Conservation (phyloP, 2,329 filamentous ascomycete genomes). For the Elsinoe ampelina region DNA sequence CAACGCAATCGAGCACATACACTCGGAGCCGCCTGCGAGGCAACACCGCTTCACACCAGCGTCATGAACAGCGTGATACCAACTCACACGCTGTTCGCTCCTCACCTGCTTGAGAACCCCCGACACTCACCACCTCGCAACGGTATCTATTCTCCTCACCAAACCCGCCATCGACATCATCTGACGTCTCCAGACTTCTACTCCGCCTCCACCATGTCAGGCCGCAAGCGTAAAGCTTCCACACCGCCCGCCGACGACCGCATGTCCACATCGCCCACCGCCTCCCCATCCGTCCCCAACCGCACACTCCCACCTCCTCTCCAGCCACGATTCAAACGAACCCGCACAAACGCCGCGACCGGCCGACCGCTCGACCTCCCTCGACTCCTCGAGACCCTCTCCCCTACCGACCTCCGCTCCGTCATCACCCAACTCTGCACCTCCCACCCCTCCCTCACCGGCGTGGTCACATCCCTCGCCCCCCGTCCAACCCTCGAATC, state of each 20-base stretch:
- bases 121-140: constrained; percentile 51
- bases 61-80: constrained; percentile 53
- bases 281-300: constrained; percentile 65
- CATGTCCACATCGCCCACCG: constrained; percentile 82
- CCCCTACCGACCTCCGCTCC: constrained; percentile 70
- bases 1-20: not conserved
- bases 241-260: constrained; percentile 50
- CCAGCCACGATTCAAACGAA: constrained; percentile 57
- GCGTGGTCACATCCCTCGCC: constrained; percentile 73
- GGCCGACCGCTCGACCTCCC: constrained; percentile 57
- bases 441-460: constrained; percentile 72
- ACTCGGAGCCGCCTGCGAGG: not conserved
- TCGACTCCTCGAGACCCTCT: constrained; percentile 88
- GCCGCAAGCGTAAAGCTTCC: constrained; percentile 81
- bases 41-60: constrained; percentile 13
- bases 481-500: constrained; percentile 79
- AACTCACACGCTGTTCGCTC: constrained; percentile 48
- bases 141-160: constrained; percentile 37
- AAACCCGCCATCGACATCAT: constrained; percentile 24
- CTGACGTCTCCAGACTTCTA: constrained; percentile 28
- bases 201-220: constrained; percentile 35
- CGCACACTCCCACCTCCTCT: constrained; percentile 47
- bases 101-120: constrained; percentile 52
- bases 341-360: constrained; percentile 55
- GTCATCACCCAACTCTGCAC: constrained; percentile 89